Conservation (phyloP, 1,284 basidiomycete genomes). For the Blastosporella zonata region DNA sequence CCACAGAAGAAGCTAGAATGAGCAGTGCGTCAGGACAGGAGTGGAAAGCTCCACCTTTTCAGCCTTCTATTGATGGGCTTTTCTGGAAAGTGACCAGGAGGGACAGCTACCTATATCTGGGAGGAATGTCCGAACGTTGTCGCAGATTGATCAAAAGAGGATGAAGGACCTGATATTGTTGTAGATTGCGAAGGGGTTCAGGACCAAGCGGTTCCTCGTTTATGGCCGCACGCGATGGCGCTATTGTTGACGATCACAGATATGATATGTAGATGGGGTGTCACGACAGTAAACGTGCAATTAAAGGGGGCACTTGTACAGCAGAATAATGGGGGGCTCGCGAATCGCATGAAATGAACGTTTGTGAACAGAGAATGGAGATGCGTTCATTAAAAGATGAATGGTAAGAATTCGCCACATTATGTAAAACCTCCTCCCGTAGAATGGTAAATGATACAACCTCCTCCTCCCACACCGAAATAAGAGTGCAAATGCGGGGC, state of each 20-base stretch:
- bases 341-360: background rate
- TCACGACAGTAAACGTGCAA: background rate
- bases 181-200: too few relatives aligned
- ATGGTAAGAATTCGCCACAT: constrained; percentile 12
- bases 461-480: constrained; percentile 10
- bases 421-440: constrained; percentile 9
- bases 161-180: background rate
- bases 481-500: constrained; percentile 1
- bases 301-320: background rate
- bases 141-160: background rate
- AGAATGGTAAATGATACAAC: constrained; percentile 5
- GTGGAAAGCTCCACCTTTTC: constrained; percentile 1
- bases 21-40: background rate
- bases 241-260: background rate
- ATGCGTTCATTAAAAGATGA: constrained; percentile 18
- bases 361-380: background rate
- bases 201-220: background rate
- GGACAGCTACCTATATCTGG: background rate
- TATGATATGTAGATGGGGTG: background rate
- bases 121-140: background rate
- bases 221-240: too few relatives aligned
- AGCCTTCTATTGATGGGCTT: background rate
- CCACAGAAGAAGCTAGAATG: background rate
- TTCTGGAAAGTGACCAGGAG: background rate
- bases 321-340: background rate